Conservation (phyloP, 2,329 filamentous ascomycete genomes). For the Aspergillus proliferans region DNA sequence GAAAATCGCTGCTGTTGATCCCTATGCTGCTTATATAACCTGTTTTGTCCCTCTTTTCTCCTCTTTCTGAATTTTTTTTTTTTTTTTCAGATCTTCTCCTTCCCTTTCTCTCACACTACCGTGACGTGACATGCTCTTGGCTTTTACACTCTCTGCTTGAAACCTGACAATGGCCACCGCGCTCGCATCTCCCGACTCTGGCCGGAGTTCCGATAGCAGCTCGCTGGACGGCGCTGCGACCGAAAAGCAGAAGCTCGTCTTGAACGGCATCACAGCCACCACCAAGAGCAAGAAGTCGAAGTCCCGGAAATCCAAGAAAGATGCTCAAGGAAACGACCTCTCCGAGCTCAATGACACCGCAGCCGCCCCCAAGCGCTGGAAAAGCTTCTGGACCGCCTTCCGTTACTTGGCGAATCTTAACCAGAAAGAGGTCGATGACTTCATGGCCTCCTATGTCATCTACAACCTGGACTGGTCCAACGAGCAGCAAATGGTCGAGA, state of each 20-base stretch:
- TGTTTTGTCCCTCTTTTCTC: not conserved
- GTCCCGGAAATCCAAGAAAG: not conserved
- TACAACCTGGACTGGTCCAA: conserved; percentile 53
- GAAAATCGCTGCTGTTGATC: not conserved
- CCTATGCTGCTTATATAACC: not conserved
- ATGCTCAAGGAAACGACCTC: not conserved
- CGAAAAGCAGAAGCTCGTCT: conserved; percentile 19
- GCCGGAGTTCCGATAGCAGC: conserved; percentile 21
- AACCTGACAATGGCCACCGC: not conserved
- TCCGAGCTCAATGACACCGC: conserved; percentile 35
- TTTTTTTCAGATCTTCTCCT: not conserved
- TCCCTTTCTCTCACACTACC: not conserved
- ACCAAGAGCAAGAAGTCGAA: not conserved
- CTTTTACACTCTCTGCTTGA: not conserved
- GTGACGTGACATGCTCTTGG: not conserved
- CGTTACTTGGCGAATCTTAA: conserved; percentile 45
- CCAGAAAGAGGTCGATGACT: conserved; percentile 49
- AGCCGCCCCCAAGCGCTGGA: conserved; percentile 44
- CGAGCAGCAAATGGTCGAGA: conserved; percentile 43
- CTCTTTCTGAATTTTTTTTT: not conserved
- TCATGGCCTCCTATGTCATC: conserved; percentile 53
- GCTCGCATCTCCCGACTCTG: conserved; percentile 5
- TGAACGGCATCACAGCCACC: conserved; percentile 2
- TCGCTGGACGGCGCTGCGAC: conserved; percentile 18
- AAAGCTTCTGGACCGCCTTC: conserved; percentile 47